Conservation (phyloP, 23 red algal species). For the Gracilaria domingensis region DNA sequence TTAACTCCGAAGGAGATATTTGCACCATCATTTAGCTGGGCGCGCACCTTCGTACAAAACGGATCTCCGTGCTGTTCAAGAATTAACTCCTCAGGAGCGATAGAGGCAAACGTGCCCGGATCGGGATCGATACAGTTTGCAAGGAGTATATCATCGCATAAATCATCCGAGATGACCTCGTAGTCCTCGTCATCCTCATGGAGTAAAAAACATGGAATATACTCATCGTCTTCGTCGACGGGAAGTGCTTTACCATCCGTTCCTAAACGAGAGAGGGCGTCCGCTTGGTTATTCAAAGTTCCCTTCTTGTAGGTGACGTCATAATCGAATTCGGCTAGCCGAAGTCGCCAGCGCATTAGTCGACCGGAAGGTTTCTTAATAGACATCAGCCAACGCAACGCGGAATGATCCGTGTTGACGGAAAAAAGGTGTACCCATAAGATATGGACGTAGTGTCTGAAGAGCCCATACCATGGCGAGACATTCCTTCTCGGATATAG, state of each 20-base stretch:
- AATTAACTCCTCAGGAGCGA: conserved; percentile 23
- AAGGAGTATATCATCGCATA: conserved; percentile 15
- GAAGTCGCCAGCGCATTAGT: neutral
- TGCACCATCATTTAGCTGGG: neutral
- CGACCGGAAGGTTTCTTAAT: no score
- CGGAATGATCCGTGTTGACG: conserved; percentile 6
- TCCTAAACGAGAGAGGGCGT: no score
- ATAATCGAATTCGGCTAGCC: no score
- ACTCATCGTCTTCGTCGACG: no score
- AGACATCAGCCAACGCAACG: neutral
- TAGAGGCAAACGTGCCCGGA: conserved; percentile 5
- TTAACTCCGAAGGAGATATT: no score
- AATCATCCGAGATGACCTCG: neutral
- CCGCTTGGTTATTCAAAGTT: no score
- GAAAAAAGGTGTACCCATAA: neutral
- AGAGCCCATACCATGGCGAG: neutral
- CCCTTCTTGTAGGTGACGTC: no score
- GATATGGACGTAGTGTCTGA: neutral
- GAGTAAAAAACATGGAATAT: no score
- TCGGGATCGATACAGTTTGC: neutral
- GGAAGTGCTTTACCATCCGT: no score
- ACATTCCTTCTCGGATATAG: neutral
- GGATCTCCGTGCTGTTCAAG: conserved; percentile 7
- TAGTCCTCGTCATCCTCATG: no score
- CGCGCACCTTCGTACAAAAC: conserved; percentile 23